These are phyloP conservation scores for Aureobasidium sp. DNA, from an alignment of 2,329 filamentous ascomycete species.

Conservation along the genomic window DNA sequence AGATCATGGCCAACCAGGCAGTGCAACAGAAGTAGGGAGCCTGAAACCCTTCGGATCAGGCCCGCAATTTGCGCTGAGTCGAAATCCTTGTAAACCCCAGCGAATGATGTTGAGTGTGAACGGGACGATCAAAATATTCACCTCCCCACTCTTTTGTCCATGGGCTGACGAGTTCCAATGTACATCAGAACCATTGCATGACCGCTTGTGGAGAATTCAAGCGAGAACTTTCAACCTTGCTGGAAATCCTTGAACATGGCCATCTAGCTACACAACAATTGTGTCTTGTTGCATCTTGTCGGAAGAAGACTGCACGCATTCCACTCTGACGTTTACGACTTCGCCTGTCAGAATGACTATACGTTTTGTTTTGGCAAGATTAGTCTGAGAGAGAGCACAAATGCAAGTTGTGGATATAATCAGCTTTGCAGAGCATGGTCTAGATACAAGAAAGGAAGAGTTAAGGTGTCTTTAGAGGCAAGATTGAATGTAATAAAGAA, in stretches of 20 bases:
- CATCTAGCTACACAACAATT: background rate
- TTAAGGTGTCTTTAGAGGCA: background rate
- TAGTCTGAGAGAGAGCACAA: background rate
- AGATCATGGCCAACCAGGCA: background rate
- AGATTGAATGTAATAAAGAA: background rate
- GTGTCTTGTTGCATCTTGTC: background rate
- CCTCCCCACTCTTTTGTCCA: background rate
- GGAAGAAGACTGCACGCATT: too few relatives aligned
- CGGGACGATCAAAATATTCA: conserved; percentile 7
- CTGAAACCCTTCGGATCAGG: conserved; percentile 5
- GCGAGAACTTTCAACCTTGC: background rate
- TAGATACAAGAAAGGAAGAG: background rate
- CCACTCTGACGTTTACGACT: background rate
- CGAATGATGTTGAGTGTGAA: background rate
- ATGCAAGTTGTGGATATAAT: background rate
- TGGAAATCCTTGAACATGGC: background rate
- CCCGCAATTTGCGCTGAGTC: conserved; percentile 5
- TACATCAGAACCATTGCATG: background rate
- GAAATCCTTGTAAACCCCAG: background rate
- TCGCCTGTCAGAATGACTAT: background rate
- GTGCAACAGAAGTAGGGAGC: background rate
- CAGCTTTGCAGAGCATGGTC: background rate
- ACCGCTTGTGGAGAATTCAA: background rate
- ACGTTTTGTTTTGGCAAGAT: background rate
- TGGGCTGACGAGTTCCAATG: conserved; percentile 3